A percentile compares a stretch with the other conserved stretches of the same genome.
Conservation (phyloP, 2,329 filamentous ascomycete species). For the Shiraia bambusicola region DNA sequence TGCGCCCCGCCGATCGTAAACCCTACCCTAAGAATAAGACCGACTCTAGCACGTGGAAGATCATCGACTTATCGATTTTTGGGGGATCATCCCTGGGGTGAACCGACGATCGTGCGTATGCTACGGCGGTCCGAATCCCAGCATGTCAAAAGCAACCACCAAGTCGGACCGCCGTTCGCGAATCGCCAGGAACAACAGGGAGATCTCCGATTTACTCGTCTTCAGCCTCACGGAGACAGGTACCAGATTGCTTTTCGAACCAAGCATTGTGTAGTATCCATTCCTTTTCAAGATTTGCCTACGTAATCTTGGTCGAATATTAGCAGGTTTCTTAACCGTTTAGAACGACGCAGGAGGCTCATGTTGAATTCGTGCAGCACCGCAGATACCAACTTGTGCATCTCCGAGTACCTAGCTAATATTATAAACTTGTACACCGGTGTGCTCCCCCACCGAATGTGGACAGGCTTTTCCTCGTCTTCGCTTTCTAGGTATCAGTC, state of each 20-base stretch:
- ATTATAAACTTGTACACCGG: constrained; percentile 19
- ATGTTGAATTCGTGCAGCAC: constrained; percentile 16
- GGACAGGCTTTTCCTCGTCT: constrained; percentile 34
- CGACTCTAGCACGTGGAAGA: too few relatives aligned
- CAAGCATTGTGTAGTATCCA: constrained; percentile 16
- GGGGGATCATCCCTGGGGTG: too few relatives aligned
- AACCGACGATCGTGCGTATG: too few relatives aligned
- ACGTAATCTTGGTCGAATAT: constrained; percentile 3
- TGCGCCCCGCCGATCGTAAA: too few relatives aligned
- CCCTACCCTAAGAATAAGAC: too few relatives aligned
- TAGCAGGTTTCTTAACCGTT: background rate
- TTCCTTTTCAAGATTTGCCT: constrained; percentile 6
- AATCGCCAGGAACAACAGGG: too few relatives aligned
- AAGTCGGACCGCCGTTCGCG: too few relatives aligned
- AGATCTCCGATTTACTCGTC: background rate
- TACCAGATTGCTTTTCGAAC: constrained; percentile 15
- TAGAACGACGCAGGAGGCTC: background rate
- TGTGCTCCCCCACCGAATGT: constrained; percentile 15
- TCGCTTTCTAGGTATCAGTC: constrained; percentile 11
- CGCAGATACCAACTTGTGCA: constrained; percentile 18
- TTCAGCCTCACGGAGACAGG: constrained; percentile 6
- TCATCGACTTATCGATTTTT: too few relatives aligned
- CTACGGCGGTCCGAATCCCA: too few relatives aligned
- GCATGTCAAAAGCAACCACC: too few relatives aligned
- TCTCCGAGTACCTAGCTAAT: constrained; percentile 19